phyloP scores from a whole-genome alignment of 768 basidiomycete species.

The Mycena sanguinolenta region DNA sequence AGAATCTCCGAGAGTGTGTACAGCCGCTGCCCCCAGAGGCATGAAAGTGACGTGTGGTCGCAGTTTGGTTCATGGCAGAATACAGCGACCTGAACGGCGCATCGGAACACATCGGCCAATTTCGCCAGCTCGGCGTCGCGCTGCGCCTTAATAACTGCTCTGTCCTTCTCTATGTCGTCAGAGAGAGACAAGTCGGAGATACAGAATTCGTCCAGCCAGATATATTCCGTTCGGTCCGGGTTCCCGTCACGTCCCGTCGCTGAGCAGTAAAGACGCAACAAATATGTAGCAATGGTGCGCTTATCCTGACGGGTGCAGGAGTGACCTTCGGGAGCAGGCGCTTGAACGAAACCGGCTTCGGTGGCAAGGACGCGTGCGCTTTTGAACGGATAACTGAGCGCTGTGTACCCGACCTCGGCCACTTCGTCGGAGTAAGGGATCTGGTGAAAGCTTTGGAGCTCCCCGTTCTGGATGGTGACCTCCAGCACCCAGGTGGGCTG shows the following conservation, averaged over 20 bases:
- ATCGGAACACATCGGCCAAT: constrained; percentile 31
- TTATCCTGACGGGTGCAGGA: constrained; percentile 4
- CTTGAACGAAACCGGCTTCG: not conserved
- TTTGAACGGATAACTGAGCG: constrained; percentile 13
- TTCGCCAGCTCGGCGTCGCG: constrained; percentile 25
- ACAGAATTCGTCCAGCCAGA: constrained; percentile 32
- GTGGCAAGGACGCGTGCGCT: constrained; percentile 8
- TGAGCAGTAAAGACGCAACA: constrained; percentile 6
- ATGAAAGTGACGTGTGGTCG: constrained; percentile 28
- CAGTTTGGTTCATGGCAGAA: constrained; percentile 33
- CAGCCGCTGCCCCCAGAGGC: constrained; percentile 32
- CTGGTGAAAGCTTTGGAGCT: not conserved
- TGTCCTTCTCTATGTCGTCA: not conserved
- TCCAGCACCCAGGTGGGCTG: constrained; percentile 8
- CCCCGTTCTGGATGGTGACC: not conserved
- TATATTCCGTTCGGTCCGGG: constrained; percentile 7
- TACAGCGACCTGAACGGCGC: constrained; percentile 27
- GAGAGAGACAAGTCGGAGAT: too few species aligned
- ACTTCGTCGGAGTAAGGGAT: constrained; percentile 2
- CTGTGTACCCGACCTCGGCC: not conserved
- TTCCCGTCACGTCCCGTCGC: not conserved
- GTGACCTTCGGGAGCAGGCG: not conserved
- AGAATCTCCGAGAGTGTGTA: constrained; percentile 21
- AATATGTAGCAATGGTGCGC: not conserved
- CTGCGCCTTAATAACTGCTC: not conserved